Percentiles rank a stretch among this genome's conserved stretches.
phyloP scores from a whole-genome alignment of 768 basidiomycete species.

The Sistotremastrum suecicum region DNA sequence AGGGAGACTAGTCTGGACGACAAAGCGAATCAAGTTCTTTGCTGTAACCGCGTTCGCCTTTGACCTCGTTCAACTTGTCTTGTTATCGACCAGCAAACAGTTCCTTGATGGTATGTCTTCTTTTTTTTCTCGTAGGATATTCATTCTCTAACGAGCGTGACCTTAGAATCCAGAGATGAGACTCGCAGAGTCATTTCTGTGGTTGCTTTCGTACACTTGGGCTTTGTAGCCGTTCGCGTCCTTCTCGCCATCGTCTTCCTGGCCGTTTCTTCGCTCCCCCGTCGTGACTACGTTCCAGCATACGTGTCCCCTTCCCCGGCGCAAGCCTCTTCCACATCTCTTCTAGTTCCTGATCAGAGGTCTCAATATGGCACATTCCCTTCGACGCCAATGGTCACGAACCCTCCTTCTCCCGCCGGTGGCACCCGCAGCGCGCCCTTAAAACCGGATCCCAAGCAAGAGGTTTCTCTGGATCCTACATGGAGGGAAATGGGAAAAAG shows the following conservation, averaged over 20 bases:
- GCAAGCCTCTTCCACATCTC: not conserved
- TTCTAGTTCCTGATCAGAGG: conserved; percentile 1
- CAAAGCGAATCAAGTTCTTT: conserved; percentile 40
- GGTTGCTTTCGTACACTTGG: conserved; percentile 2
- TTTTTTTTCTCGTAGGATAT: not conserved
- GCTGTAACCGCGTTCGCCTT: conserved; percentile 38
- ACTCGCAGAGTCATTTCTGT: too few relatives aligned
- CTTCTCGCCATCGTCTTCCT: not conserved
- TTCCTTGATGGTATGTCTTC: conserved; percentile 11
- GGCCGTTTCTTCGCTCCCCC: conserved; percentile 5
- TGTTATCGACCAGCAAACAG: conserved; percentile 29
- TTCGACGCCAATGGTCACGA: conserved; percentile 12
- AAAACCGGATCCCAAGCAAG: conserved; percentile 30
- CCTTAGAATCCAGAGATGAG: too few relatives aligned
- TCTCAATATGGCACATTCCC: conserved; percentile 4
- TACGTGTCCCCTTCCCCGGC: conserved; percentile 1
- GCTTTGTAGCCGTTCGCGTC: not conserved
- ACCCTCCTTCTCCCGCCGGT: not conserved
- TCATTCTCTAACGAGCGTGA: too few relatives aligned
- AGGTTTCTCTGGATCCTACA: conserved; percentile 46
- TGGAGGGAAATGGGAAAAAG: conserved; percentile 59
- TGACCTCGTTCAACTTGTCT: conserved; percentile 44
- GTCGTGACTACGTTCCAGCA: conserved; percentile 11
- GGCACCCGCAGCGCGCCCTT: conserved; percentile 8
- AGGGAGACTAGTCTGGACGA: conserved; percentile 53